phyloP scores from a whole-genome alignment of 2,329 filamentous ascomycete species.

The Monilinia fructicola region DNA sequence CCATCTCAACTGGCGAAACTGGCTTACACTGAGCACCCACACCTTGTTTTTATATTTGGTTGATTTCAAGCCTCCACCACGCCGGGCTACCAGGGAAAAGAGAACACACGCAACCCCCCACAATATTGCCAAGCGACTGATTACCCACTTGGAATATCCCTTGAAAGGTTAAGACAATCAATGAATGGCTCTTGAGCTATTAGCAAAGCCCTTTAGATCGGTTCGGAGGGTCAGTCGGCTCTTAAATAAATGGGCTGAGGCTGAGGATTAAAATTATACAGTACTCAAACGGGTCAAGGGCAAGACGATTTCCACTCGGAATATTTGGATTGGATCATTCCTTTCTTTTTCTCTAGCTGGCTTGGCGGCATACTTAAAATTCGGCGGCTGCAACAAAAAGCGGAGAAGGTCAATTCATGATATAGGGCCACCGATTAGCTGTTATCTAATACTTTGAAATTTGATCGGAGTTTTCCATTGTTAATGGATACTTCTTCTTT shows the following conservation, averaged over 20 bases:
- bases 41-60: conserved; percentile 8
- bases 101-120: conserved; percentile 17
- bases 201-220: background rate
- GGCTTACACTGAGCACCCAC: background rate
- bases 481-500: background rate
- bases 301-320: background rate
- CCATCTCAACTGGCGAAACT: conserved; percentile 14
- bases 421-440: background rate
- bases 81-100: conserved; percentile 1
- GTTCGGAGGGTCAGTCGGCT: background rate
- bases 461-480: conserved; percentile 10
- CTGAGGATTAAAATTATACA: background rate
- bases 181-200: background rate
- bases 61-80: conserved; percentile 14
- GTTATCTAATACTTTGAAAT: conserved; percentile 12
- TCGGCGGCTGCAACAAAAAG: conserved; percentile 17
- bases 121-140: conserved; percentile 8
- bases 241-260: background rate
- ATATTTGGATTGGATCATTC: conserved; percentile 6
- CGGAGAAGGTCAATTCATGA: conserved; percentile 9
- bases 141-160: conserved; percentile 11
- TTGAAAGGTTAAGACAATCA: conserved; percentile 6
- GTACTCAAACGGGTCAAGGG: background rate
- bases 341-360: conserved; percentile 10
- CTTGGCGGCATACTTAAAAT: conserved; percentile 3